Evolutionary conservation across 2,329 filamentous ascomycete genomes (phyloP).

Genomic region (Fusarium brevicatenulatum): DNA sequence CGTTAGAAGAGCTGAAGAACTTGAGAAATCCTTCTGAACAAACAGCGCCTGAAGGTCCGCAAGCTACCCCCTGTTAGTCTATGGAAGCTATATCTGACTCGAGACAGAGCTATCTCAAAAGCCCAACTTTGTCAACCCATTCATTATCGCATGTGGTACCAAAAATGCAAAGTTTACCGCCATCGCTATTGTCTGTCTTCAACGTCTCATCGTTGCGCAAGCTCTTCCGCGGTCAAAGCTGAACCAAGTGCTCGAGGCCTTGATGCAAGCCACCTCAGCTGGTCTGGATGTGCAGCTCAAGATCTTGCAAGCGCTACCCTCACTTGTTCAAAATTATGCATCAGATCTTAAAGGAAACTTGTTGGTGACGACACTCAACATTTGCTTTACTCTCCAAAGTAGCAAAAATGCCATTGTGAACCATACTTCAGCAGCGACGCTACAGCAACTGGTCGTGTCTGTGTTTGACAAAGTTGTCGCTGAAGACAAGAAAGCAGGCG

Average conservation of each 20-base stretch:
- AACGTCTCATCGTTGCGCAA: constrained; percentile 84
- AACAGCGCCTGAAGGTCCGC: constrained; percentile 52
- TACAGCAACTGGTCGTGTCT: constrained; percentile 91
- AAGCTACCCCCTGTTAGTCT: constrained; percentile 16
- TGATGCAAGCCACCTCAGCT: constrained; percentile 85
- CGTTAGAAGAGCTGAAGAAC: constrained; percentile 84
- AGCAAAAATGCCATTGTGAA: constrained; percentile 95
- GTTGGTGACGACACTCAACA: constrained; percentile 83
- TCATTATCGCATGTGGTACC: constrained; percentile 90
- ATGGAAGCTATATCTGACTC: constrained; percentile 36
- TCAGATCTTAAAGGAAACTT: constrained; percentile 82
- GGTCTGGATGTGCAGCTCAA: constrained; percentile 92
- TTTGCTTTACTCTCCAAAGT: constrained; percentile 89
- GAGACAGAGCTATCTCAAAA: constrained; percentile 80
- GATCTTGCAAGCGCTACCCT: constrained; percentile 90
- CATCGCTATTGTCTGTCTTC: constrained; percentile 88
- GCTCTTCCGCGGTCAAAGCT: constrained; percentile 83
- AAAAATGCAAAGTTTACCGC: constrained; percentile 90
- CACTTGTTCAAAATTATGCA: constrained; percentile 89
- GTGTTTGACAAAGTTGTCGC: constrained; percentile 90
- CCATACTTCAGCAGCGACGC: constrained; percentile 93
- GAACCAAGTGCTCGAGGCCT: constrained; percentile 85
- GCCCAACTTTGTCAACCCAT: constrained; percentile 88
- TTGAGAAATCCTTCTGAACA: constrained; percentile 50
- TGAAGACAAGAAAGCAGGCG: constrained; percentile 72